Evolutionary conservation across 75 land plant genomes (phyloP).

Genomic region (Pinus taeda): DNA sequence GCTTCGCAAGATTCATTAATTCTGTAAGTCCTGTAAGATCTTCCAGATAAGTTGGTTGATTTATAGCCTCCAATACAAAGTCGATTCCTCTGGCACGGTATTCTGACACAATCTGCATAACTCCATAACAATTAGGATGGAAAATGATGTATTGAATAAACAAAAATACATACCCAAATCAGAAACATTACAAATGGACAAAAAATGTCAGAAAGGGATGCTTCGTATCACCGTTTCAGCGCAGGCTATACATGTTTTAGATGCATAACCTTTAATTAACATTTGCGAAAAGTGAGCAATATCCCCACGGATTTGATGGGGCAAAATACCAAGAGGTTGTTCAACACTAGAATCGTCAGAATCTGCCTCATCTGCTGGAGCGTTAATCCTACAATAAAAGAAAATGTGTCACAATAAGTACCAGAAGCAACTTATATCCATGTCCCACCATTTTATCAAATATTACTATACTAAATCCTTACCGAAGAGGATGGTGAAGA

Average conservation of each 20-base stretch:
- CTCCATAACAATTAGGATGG: neutral
- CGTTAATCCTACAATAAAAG: conserved; percentile 53
- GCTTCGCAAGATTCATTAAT: conserved; percentile 47
- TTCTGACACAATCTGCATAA: conserved; percentile 78
- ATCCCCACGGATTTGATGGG: conserved; percentile 95
- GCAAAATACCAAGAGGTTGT: conserved; percentile 92
- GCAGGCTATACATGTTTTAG: conserved; percentile 91
- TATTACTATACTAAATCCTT: neutral
- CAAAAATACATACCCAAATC: neutral
- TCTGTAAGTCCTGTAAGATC: conserved; percentile 96
- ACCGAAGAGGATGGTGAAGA: conserved; percentile 94
- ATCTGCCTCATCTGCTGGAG: conserved; percentile 70
- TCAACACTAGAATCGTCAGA: conserved; percentile 32
- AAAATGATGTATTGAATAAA: neutral
- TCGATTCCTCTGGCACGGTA: conserved; percentile 76
- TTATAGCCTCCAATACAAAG: conserved; percentile 78
- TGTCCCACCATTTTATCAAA: neutral
- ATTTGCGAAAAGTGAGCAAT: conserved; percentile 79
- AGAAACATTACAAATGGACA: conserved; percentile 4
- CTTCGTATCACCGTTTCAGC: conserved; percentile 50
- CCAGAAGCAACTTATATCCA: neutral
- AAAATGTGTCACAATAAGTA: neutral
- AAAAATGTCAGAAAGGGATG: neutral
- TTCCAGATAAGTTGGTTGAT: conserved; percentile 90
- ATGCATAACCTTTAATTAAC: conserved; percentile 79